These are phyloP conservation scores for Trametes sp. DNA, from an alignment of 1,284 basidiomycete species.

Conservation along the genomic window DNA sequence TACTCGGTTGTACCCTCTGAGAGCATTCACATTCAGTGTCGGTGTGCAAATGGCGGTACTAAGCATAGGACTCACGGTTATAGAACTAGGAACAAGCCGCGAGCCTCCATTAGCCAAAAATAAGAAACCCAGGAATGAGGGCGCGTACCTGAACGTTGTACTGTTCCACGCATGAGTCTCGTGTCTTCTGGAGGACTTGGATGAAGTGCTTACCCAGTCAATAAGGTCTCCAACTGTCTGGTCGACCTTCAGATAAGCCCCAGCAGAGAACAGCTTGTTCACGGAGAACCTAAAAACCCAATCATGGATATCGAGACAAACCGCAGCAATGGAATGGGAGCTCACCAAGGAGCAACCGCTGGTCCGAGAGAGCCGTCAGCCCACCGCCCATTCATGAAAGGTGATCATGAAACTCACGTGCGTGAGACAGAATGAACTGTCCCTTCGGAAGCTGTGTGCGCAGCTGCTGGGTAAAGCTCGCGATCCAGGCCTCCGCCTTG, in stretches of 20 bases:
- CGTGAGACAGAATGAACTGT: slow-evolving; percentile 47
- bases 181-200: background rate
- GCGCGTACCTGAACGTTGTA: slow-evolving; percentile 54
- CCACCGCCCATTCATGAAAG: background rate
- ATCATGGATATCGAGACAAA: slow-evolving; percentile 12
- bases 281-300: slow-evolving; percentile 54
- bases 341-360: slow-evolving; percentile 60
- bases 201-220: slow-evolving; percentile 43
- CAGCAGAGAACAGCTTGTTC: slow-evolving; percentile 53
- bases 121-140: background rate
- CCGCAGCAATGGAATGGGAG: slow-evolving; percentile 4
- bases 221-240: slow-evolving; percentile 56
- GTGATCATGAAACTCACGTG: slow-evolving; percentile 40
- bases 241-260: slow-evolving; percentile 67
- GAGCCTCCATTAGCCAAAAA: background rate
- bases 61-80: slow-evolving; percentile 55
- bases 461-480: slow-evolving; percentile 51
- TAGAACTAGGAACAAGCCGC: slow-evolving; percentile 55
- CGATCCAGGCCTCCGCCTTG: slow-evolving; percentile 50
- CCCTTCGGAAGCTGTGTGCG: slow-evolving; percentile 44
- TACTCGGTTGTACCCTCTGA: slow-evolving; percentile 64
- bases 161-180: slow-evolving; percentile 32
- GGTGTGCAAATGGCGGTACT: background rate
- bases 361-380: slow-evolving; percentile 1
- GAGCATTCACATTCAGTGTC: background rate